Percentiles rank a stretch among this genome's conserved stretches.
Evolutionary conservation across 2,329 filamentous ascomycete species (phyloP).

Genomic region (Pseudogymnoascus sp.): DNA sequence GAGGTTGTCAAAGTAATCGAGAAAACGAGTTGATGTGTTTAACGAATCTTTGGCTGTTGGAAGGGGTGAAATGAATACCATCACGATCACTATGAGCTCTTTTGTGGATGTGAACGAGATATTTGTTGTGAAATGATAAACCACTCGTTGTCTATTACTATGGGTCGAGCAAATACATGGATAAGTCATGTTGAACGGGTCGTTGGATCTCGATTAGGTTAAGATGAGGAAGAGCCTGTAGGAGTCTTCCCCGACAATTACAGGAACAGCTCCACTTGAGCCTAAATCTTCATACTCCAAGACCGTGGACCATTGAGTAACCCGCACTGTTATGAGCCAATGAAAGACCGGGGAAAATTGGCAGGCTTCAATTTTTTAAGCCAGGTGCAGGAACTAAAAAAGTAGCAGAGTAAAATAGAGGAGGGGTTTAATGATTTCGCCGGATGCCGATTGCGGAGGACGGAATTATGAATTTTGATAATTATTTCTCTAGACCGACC

Average conservation of each 20-base stretch:
- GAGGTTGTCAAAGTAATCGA: conserved; percentile 42
- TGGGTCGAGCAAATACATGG: neutral
- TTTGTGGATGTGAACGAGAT: neutral
- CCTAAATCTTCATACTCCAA: conserved; percentile 4
- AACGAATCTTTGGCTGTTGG: conserved; percentile 7
- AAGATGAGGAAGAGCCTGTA: neutral
- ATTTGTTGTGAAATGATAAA: neutral
- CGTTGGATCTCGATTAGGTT: neutral
- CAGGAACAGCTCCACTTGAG: conserved; percentile 1
- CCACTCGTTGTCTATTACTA: neutral
- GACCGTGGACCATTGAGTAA: neutral
- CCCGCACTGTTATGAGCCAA: neutral
- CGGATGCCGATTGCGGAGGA: neutral
- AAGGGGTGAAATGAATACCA: conserved; percentile 4
- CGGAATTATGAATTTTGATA: conserved; percentile 2
- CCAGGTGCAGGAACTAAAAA: conserved; percentile 6
- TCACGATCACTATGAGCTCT: conserved; percentile 2
- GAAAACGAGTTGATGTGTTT: conserved; percentile 47
- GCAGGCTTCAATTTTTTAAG: neutral
- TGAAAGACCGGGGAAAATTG: neutral
- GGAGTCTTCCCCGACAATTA: neutral
- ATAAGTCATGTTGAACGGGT: neutral
- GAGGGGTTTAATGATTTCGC: neutral
- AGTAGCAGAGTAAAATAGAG: neutral
- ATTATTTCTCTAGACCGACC: neutral